A percentile compares a stretch with the other conserved stretches of the same genome.
phyloP scores from a whole-genome alignment of 2,329 filamentous ascomycete species.

The Ascochyta fabae region DNA sequence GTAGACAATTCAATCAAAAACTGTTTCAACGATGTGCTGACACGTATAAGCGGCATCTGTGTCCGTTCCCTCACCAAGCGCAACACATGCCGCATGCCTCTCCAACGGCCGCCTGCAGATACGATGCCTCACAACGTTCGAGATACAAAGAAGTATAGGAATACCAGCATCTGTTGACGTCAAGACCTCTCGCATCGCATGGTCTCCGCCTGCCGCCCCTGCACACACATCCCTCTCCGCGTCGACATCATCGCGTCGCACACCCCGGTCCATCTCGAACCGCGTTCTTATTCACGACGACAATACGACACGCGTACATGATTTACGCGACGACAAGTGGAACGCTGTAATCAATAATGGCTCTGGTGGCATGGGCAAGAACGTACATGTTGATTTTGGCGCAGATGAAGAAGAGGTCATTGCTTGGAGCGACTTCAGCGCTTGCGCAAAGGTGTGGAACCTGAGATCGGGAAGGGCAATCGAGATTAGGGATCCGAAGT shows the following conservation, averaged over 20 bases:
- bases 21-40: constrained; percentile 9
- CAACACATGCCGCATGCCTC: constrained; percentile 49
- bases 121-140: constrained; percentile 46
- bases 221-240: constrained; percentile 11
- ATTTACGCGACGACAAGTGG: constrained; percentile 52
- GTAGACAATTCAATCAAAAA: constrained; percentile 11
- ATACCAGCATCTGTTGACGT: constrained; percentile 41
- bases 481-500: constrained; percentile 56
- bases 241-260: constrained; percentile 31
- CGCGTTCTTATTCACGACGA: constrained; percentile 52
- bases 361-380: constrained; percentile 56
- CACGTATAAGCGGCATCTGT: constrained; percentile 35
- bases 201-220: constrained; percentile 38
- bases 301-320: constrained; percentile 50
- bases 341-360: constrained; percentile 56
- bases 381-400: constrained; percentile 54
- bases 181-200: constrained; percentile 43
- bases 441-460: constrained; percentile 55
- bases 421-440: constrained; percentile 51
- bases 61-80: constrained; percentile 49
- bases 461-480: constrained; percentile 52
- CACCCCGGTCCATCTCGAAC: constrained; percentile 31
- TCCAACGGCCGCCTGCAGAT: constrained; percentile 49
- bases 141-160: constrained; percentile 45
- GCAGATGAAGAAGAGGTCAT: constrained; percentile 51